These are phyloP conservation scores for Hyphopichia homilentoma DNA, from an alignment of 805 yeast genomes.

Conservation along the genomic window DNA sequence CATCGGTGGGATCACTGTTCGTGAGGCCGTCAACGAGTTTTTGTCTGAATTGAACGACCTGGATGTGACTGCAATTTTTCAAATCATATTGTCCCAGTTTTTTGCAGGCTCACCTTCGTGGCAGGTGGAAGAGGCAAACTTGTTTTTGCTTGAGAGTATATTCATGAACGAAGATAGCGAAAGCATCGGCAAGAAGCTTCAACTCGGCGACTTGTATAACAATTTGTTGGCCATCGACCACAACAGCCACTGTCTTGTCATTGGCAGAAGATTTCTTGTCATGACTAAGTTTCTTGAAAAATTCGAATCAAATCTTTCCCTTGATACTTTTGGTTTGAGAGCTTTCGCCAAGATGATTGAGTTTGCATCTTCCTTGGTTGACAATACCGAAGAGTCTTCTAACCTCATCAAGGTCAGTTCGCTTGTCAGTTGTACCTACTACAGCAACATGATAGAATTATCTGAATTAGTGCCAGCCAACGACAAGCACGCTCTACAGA, in stretches of 20 bases:
- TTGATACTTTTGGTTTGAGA: constrained; percentile 27
- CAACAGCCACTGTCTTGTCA: constrained; percentile 30
- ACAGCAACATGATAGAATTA: constrained; percentile 24
- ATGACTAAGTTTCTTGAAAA: constrained; percentile 58
- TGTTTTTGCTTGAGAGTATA: constrained; percentile 38
- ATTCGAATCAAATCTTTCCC: constrained; percentile 35
- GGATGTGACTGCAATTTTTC: constrained; percentile 32
- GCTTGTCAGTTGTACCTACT: constrained; percentile 54
- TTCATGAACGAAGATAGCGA: constrained; percentile 38
- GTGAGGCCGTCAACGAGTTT: constrained; percentile 61
- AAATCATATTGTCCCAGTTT: constrained; percentile 9
- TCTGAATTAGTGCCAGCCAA: constrained; percentile 9
- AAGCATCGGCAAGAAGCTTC: constrained; percentile 12
- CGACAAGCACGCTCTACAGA: constrained; percentile 19
- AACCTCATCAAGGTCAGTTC: constrained; percentile 27
- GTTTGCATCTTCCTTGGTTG: constrained; percentile 14
- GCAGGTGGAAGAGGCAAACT: constrained; percentile 36
- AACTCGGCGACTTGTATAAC: constrained; percentile 17
- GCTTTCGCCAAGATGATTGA: constrained; percentile 23
- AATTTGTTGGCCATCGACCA: constrained; percentile 9
- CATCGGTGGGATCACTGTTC: constrained; percentile 42
- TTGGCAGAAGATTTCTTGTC: constrained; percentile 46
- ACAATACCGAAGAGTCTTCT: constrained; percentile 3
- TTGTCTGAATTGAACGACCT: constrained; percentile 44
- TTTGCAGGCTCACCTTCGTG: constrained; percentile 11